phyloP scores from a whole-genome alignment of 345 rosid genomes.

The Kernera saxatilis region DNA sequence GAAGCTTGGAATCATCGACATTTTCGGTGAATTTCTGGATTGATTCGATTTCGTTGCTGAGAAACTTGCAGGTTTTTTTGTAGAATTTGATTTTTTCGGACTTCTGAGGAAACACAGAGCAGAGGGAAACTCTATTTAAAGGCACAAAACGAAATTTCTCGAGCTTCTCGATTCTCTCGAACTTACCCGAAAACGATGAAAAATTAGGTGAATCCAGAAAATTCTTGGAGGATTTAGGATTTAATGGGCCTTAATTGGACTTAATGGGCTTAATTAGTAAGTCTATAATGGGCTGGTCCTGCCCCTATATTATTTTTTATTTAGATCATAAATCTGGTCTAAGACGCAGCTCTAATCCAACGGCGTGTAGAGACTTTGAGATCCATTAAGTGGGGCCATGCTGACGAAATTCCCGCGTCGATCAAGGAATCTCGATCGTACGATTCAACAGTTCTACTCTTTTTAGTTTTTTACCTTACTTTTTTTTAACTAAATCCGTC shows the following conservation, averaged over 20 bases:
- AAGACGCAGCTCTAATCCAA: not conserved
- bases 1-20: constrained; percentile 40
- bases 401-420: constrained; percentile 24
- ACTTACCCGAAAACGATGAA: no score
- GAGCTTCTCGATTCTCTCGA: not conserved
- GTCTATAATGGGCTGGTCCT: not conserved
- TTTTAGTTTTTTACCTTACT: not conserved
- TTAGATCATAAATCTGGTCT: not conserved
- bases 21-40: not conserved
- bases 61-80: no score
- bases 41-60: no score
- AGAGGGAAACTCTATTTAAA: no score
- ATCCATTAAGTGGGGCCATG: constrained; percentile 17
- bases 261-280: not conserved
- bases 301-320: not conserved
- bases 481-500: constrained; percentile 24
- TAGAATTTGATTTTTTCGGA: not conserved
- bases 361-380: not conserved
- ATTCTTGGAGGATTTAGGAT: not conserved
- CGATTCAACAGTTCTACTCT: not conserved
- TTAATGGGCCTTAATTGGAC: not conserved
- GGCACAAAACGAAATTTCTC: not conserved
- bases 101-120: not conserved
- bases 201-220: no score
- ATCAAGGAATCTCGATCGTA: constrained; percentile 17